Percentiles rank a stretch among this genome's conserved stretches.
Evolutionary conservation across 2,329 filamentous ascomycete genomes (phyloP).

Genomic region (Fusarium pilosicola): DNA sequence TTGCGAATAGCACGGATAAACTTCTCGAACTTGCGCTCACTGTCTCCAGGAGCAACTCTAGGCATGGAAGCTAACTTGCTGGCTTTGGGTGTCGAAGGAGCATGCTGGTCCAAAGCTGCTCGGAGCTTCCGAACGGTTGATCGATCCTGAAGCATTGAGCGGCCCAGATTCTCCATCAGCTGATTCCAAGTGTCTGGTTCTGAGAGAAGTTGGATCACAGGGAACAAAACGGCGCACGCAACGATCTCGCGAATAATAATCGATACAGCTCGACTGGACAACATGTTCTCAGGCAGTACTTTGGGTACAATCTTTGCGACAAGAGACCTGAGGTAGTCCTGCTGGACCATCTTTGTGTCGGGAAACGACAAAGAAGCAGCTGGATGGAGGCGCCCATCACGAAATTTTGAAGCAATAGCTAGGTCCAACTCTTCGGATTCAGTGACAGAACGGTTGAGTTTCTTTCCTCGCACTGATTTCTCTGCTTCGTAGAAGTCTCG

Average conservation of each 20-base stretch:
- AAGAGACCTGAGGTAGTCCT: conserved; percentile 86
- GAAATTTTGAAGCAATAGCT: conserved; percentile 94
- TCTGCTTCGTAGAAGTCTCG: conserved; percentile 93
- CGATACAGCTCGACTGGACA: conserved; percentile 82
- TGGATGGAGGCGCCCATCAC: conserved; percentile 85
- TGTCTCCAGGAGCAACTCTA: conserved; percentile 81
- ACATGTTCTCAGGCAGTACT: conserved; percentile 77
- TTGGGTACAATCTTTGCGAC: conserved; percentile 76
- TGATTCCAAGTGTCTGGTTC: conserved; percentile 99
- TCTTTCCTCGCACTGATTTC: conserved; percentile 83
- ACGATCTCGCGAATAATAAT: conserved; percentile 89
- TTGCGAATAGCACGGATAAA: conserved; percentile 91
- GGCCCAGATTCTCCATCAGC: conserved; percentile 87
- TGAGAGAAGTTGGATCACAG: conserved; percentile 80
- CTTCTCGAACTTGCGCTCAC: conserved; percentile 91
- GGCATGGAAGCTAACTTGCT: conserved; percentile 77
- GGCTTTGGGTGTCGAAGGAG: conserved; percentile 78
- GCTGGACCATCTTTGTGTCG: conserved; percentile 85
- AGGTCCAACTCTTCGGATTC: conserved; percentile 96
- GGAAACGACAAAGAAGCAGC: conserved; percentile 85
- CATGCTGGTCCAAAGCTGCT: conserved; percentile 92
- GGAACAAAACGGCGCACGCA: conserved; percentile 89
- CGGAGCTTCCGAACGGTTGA: conserved; percentile 93
- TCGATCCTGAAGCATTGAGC: conserved; percentile 89
- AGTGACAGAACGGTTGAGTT: conserved; percentile 88